Base-by-base conservation (phyloP, 2,329 filamentous ascomycete genomes). In the Fusarium sp. region DNA sequence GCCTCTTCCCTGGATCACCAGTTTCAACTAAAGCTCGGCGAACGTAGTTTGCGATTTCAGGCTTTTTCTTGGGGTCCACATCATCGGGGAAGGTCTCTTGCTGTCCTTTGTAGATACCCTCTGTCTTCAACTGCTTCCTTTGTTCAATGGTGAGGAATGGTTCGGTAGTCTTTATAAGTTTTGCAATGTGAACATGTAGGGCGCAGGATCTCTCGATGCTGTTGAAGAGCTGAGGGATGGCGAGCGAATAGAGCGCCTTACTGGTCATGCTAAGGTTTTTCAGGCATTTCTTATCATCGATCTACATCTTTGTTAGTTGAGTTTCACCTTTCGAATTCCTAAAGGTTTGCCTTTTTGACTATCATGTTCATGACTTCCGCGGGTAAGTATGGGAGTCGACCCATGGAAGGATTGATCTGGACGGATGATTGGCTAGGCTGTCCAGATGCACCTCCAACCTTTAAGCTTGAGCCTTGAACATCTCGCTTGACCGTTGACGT, bases 81-180 rank as follows among this genome's bases (percentile, higher is more conserved):
- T 22, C 11, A 3, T 22, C 32, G 2, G 73, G 29, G 5, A 63
- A 75, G 1, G n/a, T 18, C 8, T 66, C 59, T 42, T 71, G 71
- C 16, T 72, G 73, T 3, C 66, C 63, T 7, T 56, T 58, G n/a
- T 73, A 75, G 10, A 60, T 46, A 15, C 66, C 68, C 8, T 69
- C 60, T 10, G 49, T 63, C 43, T 57, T 72, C 2, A 75, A 18
- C 30, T 68, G 52, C 9, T 68, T 72, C 20, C 52, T 73, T 29
- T 75, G 73, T 1, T 63, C 20, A 3, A 67, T 65, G 12, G 45
- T 50, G 5, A 75, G 60, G 22, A 66, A 46, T 2, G 64, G 71
- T 10, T 74, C 71, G 14, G 74, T 47, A 1, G 54, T 52, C 8
- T 66, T 69, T 11, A 73, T 76, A 5, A 75, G 16, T 22, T 70